A percentile compares a stretch with the other conserved stretches of the same genome.
phyloP scores from a whole-genome alignment of 371 early-diverging fungal genomes.

The Spraguea lophii region DNA sequence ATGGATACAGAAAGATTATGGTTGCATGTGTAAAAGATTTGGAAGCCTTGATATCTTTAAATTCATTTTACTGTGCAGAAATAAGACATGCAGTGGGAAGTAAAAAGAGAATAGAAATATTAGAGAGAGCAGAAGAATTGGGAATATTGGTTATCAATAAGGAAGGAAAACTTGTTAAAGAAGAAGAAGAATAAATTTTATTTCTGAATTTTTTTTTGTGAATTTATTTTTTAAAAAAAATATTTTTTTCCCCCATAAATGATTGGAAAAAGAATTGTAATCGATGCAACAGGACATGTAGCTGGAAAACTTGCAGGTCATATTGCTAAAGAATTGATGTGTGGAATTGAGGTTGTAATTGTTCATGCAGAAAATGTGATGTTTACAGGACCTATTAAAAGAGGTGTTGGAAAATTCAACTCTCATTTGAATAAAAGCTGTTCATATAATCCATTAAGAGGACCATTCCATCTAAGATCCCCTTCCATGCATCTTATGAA shows the following conservation, averaged over 20 bases:
- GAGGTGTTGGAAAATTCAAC: conserved; percentile 70
- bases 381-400: conserved; percentile 86
- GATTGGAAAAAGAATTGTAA: conserved; percentile 52
- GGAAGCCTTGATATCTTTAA: conserved; percentile 85
- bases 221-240: no score
- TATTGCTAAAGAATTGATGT: conserved; percentile 88
- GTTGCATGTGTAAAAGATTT: conserved; percentile 80
- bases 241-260: not conserved
- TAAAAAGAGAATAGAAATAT: conserved; percentile 79
- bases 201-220: not conserved
- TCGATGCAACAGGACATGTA: conserved; percentile 97
- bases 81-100: conserved; percentile 87
- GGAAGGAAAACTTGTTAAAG: conserved; percentile 70
- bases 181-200: conserved; percentile 53
- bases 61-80: conserved; percentile 90
- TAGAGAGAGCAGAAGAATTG: conserved; percentile 83
- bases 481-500: conserved; percentile 92
- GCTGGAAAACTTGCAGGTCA: conserved; percentile 90
- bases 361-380: conserved; percentile 90
- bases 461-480: conserved; percentile 90
- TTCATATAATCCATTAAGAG: conserved; percentile 82
- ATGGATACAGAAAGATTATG: conserved; percentile 89
- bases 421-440: conserved; percentile 90
- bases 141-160: conserved; percentile 89
- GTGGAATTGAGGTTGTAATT: conserved; percentile 84